Evolutionary conservation across 2,329 filamentous ascomycete species (phyloP), one percentile per base, ranked within the genome.

Genomic region (Blumeria hordei): DNA sequence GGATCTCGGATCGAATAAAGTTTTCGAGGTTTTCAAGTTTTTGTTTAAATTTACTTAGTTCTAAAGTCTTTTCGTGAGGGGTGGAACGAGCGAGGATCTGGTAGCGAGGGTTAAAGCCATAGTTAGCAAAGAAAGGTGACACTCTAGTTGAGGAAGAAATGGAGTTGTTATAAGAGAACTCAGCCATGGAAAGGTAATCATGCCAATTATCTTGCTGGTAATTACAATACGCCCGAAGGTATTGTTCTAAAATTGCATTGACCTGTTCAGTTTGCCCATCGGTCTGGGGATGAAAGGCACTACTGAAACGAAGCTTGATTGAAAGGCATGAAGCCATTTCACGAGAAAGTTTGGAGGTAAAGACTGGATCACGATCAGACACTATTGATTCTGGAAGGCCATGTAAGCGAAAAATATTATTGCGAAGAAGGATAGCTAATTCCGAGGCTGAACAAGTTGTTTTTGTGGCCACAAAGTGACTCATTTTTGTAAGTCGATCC

Each of bases 81-180:
- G 18, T 18, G 11, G 12, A 7, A 11, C 43, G n/a, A 21, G 43
- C 5, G 11, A 45, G 16, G 12, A 45, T 45, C 34, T 53, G 43
- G 16, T 45, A 49, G 32, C 43, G 18, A 33, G 36, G 54, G 11
- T 33, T 32, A 18, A 18, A 51, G n/a, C 35, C 28, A 34, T 52
- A 52, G 33, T 55, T 52, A 3, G 47, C 45, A 39, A 44, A 55
- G 18, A 35, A 45, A 32, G 14, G 47, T 12, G 47, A 35, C 11
- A 33, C 32, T 14, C 18, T 16, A 16, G 14, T 55, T 41, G 11
- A 39, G n/a, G 54, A 12, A 35, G 41, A 28, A 21, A 39, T 11
- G 14, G 12, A 14, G 12, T 43, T 59, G 28, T 57, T 57, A n/a
- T 56, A 55, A 33, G 36, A 35, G n/a, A 59, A 59, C 18, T 59